These are phyloP conservation scores for Kodamaea leandrae DNA, from an alignment of 805 yeast species.

Conservation along the genomic window DNA sequence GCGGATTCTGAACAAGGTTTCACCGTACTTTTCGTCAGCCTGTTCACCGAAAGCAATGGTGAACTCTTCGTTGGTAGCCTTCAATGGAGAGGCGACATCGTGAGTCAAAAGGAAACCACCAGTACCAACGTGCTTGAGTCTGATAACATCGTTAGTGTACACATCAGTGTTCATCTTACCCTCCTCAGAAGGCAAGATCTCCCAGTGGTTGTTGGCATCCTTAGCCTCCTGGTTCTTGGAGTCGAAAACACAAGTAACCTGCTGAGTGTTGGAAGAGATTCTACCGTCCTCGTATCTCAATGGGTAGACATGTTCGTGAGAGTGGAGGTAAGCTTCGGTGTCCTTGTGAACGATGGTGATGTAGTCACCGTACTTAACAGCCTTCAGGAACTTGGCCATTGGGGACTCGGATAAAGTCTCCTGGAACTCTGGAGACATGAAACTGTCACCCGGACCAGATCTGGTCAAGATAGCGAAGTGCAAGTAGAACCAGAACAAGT, in stretches of 20 bases:
- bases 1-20: slow-evolving; percentile 76
- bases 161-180: slow-evolving; percentile 32
- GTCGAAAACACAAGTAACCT: slow-evolving; percentile 69
- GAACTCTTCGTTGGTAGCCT: slow-evolving; percentile 91
- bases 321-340: slow-evolving; percentile 77
- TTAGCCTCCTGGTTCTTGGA: slow-evolving; percentile 29
- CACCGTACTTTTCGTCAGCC: slow-evolving; percentile 51
- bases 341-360: slow-evolving; percentile 79
- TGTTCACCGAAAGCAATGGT: slow-evolving; percentile 66
- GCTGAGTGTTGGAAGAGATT: slow-evolving; percentile 90
- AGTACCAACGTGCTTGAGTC: slow-evolving; percentile 79
- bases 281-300: slow-evolving; percentile 95
- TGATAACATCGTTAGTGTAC: slow-evolving; percentile 66
- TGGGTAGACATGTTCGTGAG: slow-evolving; percentile 76
- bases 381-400: slow-evolving; percentile 65
- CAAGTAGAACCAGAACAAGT: slow-evolving; percentile 85
- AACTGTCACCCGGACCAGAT: slow-evolving; percentile 94
- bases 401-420: slow-evolving; percentile 86
- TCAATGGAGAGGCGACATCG: slow-evolving; percentile 93
- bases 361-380: slow-evolving; percentile 71
- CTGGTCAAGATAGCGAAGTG: slow-evolving; percentile 79
- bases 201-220: slow-evolving; percentile 80
- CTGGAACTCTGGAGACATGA: slow-evolving; percentile 95
- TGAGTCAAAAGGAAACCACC: slow-evolving; percentile 81
- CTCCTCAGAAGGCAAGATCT: slow-evolving; percentile 62